These are phyloP conservation scores for Pistacia integerrima DNA, from an alignment of 345 rosid genomes.

Conservation along the genomic window DNA sequence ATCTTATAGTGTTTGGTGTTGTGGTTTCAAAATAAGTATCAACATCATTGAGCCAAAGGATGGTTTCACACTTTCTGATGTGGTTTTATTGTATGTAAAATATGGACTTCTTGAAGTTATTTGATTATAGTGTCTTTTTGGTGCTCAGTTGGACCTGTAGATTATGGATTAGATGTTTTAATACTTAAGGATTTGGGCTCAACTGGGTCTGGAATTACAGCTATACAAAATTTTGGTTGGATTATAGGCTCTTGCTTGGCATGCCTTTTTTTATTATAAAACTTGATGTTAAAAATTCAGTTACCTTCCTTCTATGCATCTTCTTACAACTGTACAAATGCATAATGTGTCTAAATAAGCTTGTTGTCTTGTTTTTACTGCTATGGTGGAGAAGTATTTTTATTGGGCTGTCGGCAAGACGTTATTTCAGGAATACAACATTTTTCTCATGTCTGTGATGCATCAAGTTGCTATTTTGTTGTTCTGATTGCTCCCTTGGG, in stretches of 20 bases:
- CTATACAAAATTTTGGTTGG: neutral
- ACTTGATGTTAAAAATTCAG: neutral
- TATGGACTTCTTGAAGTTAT: neutral
- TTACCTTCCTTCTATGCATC: neutral
- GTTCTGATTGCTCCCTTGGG: constrained; percentile 10
- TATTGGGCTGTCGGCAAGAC: constrained; percentile 4
- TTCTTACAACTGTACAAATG: neutral
- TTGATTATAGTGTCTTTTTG: neutral
- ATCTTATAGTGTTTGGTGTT: neutral
- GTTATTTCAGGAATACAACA: neutral
- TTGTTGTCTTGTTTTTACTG: constrained; percentile 2
- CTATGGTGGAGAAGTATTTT: constrained; percentile 9
- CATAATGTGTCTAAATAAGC: neutral
- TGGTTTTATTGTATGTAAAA: neutral
- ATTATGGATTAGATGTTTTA: neutral
- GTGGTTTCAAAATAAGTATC: neutral
- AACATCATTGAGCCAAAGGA: neutral
- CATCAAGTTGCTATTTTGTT: constrained; percentile 3
- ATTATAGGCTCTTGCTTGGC: neutral
- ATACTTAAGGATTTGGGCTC: neutral
- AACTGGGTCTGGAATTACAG: neutral
- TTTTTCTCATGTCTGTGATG: constrained; percentile 4
- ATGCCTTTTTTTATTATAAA: neutral
- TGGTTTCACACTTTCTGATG: neutral
- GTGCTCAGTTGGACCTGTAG: neutral